Conservation (phyloP, 108 stramenopile species). For the Cyclostephanos invisitatus region DNA sequence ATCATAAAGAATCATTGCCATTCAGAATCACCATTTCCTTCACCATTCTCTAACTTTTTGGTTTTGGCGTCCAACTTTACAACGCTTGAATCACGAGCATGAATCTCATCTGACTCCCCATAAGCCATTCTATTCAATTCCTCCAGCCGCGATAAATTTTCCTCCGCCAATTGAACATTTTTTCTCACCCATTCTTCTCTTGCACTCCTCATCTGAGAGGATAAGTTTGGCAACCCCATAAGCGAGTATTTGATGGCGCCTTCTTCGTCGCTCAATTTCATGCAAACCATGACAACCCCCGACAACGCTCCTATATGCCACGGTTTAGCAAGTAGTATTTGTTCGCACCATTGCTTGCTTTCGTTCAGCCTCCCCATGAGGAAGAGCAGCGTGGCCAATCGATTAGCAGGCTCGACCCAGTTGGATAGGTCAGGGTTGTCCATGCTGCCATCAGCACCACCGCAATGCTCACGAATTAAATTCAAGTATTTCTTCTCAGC, state of each 20-base stretch:
- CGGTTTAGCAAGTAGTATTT: constrained; percentile 68
- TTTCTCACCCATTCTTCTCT: constrained; percentile 27
- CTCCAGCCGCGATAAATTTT: constrained; percentile 12
- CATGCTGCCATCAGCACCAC: constrained; percentile 8
- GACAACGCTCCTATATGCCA: constrained; percentile 86
- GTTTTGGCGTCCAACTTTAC: background rate
- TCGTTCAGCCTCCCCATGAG: constrained; percentile 61
- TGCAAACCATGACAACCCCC: constrained; percentile 70
- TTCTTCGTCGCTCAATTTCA: constrained; percentile 47
- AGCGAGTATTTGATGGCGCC: constrained; percentile 61
- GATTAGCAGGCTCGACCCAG: constrained; percentile 78
- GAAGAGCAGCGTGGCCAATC: constrained; percentile 71
- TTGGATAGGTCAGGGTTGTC: constrained; percentile 35
- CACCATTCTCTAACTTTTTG: background rate
- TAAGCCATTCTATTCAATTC: constrained; percentile 9
- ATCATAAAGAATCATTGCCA: background rate
- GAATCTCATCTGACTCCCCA: background rate
- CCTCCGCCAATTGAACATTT: constrained; percentile 22
- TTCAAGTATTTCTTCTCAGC: constrained; percentile 52
- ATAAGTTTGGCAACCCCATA: constrained; percentile 55
- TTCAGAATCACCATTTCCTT: background rate
- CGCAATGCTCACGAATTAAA: constrained; percentile 64
- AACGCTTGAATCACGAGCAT: background rate
- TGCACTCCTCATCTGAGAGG: constrained; percentile 13
- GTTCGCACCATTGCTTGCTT: constrained; percentile 57